phyloP scores from a whole-genome alignment of 2,329 filamentous ascomycete species.

The Magnaporthiopsis incrustans region DNA sequence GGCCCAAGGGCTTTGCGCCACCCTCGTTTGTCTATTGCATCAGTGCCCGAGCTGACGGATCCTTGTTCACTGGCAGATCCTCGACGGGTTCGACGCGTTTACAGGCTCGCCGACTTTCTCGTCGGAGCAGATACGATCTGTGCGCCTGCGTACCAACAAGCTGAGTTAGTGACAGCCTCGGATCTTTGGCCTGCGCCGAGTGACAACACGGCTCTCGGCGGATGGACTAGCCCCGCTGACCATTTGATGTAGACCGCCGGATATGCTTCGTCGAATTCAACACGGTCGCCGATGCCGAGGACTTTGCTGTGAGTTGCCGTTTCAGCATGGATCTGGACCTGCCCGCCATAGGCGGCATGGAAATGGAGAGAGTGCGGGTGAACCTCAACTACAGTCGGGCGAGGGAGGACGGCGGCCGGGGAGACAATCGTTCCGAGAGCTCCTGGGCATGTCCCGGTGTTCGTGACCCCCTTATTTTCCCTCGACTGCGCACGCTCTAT shows the following conservation, averaged over 20 bases:
- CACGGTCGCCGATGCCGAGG: conserved; percentile 28
- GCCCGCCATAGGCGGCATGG: conserved; percentile 19
- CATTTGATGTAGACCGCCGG: conserved; percentile 16
- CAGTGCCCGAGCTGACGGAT: too few species aligned
- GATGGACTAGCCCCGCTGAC: conserved; percentile 2
- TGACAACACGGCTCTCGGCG: too few species aligned
- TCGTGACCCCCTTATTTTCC: conserved; percentile 14
- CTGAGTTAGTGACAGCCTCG: conserved; percentile 9
- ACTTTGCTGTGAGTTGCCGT: conserved; percentile 29
- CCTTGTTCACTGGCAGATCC: conserved; percentile 3
- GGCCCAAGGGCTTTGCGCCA: too few species aligned
- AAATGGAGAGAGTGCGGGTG: conserved; percentile 21
- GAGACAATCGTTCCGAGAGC: conserved; percentile 16
- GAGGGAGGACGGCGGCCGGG: conserved; percentile 21
- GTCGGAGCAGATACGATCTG: conserved; percentile 12
- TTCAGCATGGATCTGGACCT: conserved; percentile 27
- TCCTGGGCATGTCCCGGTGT: conserved; percentile 32
- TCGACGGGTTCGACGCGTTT: conserved; percentile 14
- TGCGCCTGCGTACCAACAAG: conserved; percentile 14
- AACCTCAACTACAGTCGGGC: conserved; percentile 28
- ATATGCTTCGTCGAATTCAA: conserved; percentile 34
- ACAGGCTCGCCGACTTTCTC: conserved; percentile 11
- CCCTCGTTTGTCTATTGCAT: too few species aligned
- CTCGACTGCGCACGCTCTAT: background rate
- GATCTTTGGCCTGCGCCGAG: background rate